Conservation (phyloP, 345 rosid species). For the Brassica juncea region DNA sequence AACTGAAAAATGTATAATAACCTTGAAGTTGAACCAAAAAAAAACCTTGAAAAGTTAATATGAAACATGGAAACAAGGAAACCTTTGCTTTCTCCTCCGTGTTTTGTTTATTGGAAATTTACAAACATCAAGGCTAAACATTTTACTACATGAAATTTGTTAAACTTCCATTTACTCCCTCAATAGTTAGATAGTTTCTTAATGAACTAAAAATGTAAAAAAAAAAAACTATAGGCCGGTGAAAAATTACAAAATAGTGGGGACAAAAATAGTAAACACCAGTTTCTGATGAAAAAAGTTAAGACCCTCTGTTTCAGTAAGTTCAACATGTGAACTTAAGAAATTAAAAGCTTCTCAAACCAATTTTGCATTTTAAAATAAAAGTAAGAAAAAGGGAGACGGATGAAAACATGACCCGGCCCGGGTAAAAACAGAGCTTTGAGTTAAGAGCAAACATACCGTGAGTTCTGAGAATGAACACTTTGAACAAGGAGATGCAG, state of each 20-base stretch:
- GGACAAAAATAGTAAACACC: constrained; percentile 3
- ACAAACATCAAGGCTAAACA: background rate
- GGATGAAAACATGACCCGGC: constrained; percentile 12
- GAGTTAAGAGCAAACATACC: constrained; percentile 31
- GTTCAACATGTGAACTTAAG: constrained; percentile 40
- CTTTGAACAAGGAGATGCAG: constrained; percentile 23
- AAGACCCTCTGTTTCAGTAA: constrained; percentile 22
- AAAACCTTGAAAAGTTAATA: background rate
- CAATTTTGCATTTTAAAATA: background rate
- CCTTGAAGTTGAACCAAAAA: background rate
- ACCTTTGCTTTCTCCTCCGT: constrained; percentile 12
- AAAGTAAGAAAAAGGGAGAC: background rate
- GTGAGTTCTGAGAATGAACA: constrained; percentile 35
- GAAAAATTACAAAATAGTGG: constrained; percentile 9
- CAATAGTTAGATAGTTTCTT: background rate
- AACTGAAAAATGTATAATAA: background rate
- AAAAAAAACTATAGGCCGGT: background rate
- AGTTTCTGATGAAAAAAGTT: constrained; percentile 30
- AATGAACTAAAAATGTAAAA: background rate
- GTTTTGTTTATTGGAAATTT: background rate
- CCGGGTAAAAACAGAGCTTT: constrained; percentile 27
- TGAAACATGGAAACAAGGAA: constrained; percentile 19
- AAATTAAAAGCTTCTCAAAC: constrained; percentile 9
- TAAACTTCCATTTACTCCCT: background rate
- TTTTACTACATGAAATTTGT: background rate